Base-by-base conservation (phyloP, 2,329 filamentous ascomycete species). In the Coniochaeta sp. region DNA sequence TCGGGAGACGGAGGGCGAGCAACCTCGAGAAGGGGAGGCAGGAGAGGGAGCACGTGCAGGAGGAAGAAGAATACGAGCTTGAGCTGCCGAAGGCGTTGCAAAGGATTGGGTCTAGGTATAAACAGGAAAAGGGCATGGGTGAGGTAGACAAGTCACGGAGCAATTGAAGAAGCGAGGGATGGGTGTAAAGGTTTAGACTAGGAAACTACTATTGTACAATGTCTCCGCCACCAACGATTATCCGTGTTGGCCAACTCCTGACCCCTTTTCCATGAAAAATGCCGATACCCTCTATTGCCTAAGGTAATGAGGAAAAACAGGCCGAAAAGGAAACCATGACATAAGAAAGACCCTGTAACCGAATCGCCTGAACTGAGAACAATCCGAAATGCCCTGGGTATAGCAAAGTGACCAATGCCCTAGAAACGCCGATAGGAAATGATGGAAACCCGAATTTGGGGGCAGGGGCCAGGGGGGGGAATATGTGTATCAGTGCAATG, bases 91-190 rank as follows among this genome's bases (percentile, higher is more conserved):
- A 43, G n/a, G 59, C 33, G 28, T 54, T 62, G 9, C 54, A 59
- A n/a, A 26, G 60, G 12, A 54, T 62, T 11, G 60, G 60, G 26
- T 58, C 58, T 11, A 59, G 60, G 31, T 19, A 60, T 19, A 58
- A 40, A 33, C 28, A 57, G 28, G 26, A 57, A 14, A 61, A 52
- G 43, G 57, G 34, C 31, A n/a, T 57, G 9, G 40, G 28, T 11
- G 31, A 36, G 28, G 9, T 52, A 24, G 24, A 52, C 24, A 52
- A 52, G 47, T 28, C 24, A 52, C 22, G 47, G 47, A 28, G 47
- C 17, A 52, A 14, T 52, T 52, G n/a, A 28, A 50, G n/a, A 9
- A 26, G 11, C 34, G 34, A 36, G 34, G 19, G 11, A 47, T 26
- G 22, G 43, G 43, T 9, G 38, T n/a, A 40, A 14, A 22, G 22